Conservation (phyloP, 768 basidiomycete species). For the Termitomyces sp. region DNA sequence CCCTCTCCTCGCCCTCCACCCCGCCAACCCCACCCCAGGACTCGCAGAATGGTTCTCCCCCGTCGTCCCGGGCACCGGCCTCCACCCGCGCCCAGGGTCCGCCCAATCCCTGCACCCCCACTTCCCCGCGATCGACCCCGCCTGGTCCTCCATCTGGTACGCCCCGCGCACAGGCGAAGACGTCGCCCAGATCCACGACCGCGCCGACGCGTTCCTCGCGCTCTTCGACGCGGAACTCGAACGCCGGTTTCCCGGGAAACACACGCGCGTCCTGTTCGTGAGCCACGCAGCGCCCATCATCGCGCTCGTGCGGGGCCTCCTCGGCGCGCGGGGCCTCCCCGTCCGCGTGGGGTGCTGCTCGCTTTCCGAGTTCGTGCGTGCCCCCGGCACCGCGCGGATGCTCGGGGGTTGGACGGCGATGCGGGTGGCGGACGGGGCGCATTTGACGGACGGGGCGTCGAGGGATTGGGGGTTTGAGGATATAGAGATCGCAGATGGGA, state of each 20-base stretch:
- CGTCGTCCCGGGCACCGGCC: constrained; percentile 55
- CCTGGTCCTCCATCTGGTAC: constrained; percentile 60
- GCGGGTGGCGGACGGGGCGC: constrained; percentile 47
- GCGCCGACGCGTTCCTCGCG: constrained; percentile 44
- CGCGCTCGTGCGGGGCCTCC: constrained; percentile 53
- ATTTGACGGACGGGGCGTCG: constrained; percentile 51
- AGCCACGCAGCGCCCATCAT: constrained; percentile 76
- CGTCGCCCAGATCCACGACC: constrained; percentile 53
- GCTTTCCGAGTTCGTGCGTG: constrained; percentile 47
- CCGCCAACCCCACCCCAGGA: constrained; percentile 32
- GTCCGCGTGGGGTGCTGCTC: constrained; percentile 75
- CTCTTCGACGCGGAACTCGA: constrained; percentile 49
- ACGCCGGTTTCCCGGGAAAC: constrained; percentile 31
- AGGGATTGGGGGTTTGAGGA: constrained; percentile 84
- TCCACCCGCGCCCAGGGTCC: constrained; percentile 68
- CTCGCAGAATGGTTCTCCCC: constrained; percentile 79
- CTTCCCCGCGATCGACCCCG: constrained; percentile 59
- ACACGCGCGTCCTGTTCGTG: constrained; percentile 53
- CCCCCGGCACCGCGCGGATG: constrained; percentile 17
- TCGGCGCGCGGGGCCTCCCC: constrained; percentile 44
- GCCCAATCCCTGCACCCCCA: constrained; percentile 46
- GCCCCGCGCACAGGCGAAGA: constrained; percentile 72
- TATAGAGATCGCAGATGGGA: constrained; percentile 51
- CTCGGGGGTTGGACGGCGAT: constrained; percentile 42
- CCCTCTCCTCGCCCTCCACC: background rate